Evolutionary conservation across 2,329 filamentous ascomycete genomes (phyloP).

Genomic region (Hypoxylon sp.): DNA sequence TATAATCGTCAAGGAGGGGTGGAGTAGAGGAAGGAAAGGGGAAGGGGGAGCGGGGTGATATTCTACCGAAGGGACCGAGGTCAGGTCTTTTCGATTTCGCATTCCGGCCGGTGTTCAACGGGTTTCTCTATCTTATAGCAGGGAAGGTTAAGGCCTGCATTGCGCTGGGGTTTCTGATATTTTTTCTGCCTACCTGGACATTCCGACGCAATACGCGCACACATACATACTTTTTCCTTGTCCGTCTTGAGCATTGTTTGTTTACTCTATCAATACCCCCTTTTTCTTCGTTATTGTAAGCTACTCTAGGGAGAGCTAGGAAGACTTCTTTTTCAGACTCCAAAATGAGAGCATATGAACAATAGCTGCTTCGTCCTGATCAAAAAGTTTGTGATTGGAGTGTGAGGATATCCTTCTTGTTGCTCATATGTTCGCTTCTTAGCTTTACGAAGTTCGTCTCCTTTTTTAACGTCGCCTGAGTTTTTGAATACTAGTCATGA

Average conservation of each 20-base stretch:
- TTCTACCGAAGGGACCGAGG: constrained; percentile 15
- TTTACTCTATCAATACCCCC: constrained; percentile 31
- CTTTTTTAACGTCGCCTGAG: neutral
- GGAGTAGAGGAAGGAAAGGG: constrained; percentile 9
- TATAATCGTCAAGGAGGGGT: constrained; percentile 15
- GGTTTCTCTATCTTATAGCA: constrained; percentile 18
- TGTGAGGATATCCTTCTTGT: neutral
- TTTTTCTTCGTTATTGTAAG: constrained; percentile 15
- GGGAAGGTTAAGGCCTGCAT: constrained; percentile 12
- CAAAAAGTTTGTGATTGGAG: neutral
- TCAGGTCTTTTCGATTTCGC: constrained; percentile 21
- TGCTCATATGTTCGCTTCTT: neutral
- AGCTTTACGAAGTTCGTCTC: neutral
- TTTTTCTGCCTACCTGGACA: constrained; percentile 10
- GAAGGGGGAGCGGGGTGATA: constrained; percentile 13
- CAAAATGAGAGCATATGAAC: constrained; percentile 5
- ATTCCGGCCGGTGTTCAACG: constrained; percentile 37
- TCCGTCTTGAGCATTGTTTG: constrained; percentile 19
- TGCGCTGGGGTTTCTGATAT: constrained; percentile 7
- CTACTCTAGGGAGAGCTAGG: constrained; percentile 16
- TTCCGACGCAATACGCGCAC: constrained; percentile 9
- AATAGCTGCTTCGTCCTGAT: neutral
- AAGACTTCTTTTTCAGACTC: neutral
- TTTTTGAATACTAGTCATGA: too few species aligned
- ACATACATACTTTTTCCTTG: constrained; percentile 23